Conservation (phyloP, 805 yeast species). For the Spathaspora sp. region DNA sequence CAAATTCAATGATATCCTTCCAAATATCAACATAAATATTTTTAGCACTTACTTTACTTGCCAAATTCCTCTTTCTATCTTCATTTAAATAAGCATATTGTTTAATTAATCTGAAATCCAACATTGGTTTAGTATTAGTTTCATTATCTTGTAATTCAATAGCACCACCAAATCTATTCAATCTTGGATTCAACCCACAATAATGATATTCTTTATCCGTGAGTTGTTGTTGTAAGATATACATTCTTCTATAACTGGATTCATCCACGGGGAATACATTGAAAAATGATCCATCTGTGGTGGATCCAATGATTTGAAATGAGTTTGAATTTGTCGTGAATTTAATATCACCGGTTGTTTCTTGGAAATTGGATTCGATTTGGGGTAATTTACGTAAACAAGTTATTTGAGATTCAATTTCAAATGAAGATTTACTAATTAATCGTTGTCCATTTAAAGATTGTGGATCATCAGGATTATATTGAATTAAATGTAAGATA, state of each 20-base stretch:
- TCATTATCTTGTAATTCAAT: conserved; percentile 23
- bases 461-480: conserved; percentile 87
- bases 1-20: conserved; percentile 61
- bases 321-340: conserved; percentile 20
- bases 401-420: conserved; percentile 59
- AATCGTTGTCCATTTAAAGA: conserved; percentile 79
- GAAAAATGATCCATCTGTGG: conserved; percentile 76
- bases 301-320: conserved; percentile 66
- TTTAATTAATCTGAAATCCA: conserved; percentile 58
- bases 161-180: conserved; percentile 53
- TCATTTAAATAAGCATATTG: conserved; percentile 53
- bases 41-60: conserved; percentile 54
- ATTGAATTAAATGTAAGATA: conserved; percentile 69
- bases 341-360: conserved; percentile 14
- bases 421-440: conserved; percentile 66
- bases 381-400: conserved; percentile 47
- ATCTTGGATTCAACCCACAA: conserved; percentile 78
- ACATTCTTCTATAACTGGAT: conserved; percentile 71
- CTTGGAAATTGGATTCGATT: conserved; percentile 24
- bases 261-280: conserved; percentile 75
- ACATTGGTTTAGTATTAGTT: conserved; percentile 53
- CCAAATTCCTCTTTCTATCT: conserved; percentile 51
- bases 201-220: conserved; percentile 69
- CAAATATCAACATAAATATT: conserved; percentile 58
- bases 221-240: conserved; percentile 83